These are phyloP conservation scores for Xylaria curta DNA, from an alignment of 495 filamentous ascomycete genomes.

Conservation along the genomic window DNA sequence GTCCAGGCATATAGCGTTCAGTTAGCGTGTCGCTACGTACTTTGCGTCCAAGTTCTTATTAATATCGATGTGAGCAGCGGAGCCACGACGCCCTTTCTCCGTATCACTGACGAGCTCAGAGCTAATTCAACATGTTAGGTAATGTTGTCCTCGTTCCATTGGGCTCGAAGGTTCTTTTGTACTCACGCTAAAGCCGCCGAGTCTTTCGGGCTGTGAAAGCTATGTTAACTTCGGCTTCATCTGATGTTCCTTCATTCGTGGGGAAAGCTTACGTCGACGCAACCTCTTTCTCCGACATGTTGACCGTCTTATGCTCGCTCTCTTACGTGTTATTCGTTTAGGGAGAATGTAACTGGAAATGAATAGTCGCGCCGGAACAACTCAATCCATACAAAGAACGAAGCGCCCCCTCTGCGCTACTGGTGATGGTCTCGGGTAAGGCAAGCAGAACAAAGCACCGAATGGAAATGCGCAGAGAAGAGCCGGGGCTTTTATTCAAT, in stretches of 20 bases:
- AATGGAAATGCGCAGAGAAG: neutral
- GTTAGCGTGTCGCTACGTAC: conserved; percentile 41
- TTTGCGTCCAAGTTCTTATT: conserved; percentile 59
- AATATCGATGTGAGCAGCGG: conserved; percentile 51
- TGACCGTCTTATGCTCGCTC: neutral
- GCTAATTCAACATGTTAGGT: conserved; percentile 3
- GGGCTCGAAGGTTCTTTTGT: neutral
- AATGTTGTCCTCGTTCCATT: neutral
- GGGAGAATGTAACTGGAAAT: neutral
- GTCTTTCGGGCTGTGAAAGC: conserved; percentile 5
- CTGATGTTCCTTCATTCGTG: neutral
- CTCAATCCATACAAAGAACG: conserved; percentile 2
- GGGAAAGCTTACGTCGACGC: conserved; percentile 12
- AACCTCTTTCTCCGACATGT: conserved; percentile 19
- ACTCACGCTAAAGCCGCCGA: conserved; percentile 12
- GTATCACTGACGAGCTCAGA: conserved; percentile 13
- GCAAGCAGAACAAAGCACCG: neutral
- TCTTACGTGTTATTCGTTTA: neutral
- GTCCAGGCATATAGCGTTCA: neutral
- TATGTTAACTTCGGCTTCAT: conserved; percentile 6
- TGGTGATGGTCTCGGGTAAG: conserved; percentile 1
- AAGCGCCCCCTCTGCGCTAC: conserved; percentile 8
- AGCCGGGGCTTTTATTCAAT: conserved; percentile 1
- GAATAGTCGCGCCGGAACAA: neutral
- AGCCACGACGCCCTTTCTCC: conserved; percentile 32